Evolutionary conservation across 2,329 filamentous ascomycete species (phyloP).

Genomic region (Amphichorda felina): DNA sequence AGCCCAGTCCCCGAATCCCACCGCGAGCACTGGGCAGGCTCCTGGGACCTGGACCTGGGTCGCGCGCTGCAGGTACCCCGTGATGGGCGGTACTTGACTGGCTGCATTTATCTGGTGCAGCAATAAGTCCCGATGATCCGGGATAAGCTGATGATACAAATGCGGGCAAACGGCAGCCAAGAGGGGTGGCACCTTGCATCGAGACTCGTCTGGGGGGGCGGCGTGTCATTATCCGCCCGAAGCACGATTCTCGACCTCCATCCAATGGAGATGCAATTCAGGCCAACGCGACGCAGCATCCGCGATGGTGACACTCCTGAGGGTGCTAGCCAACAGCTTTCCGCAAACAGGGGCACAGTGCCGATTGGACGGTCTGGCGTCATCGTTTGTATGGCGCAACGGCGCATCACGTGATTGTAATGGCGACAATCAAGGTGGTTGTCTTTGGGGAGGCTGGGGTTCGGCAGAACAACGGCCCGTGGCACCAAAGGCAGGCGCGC

Average conservation of each 20-base stretch:
- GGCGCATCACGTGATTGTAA: neutral
- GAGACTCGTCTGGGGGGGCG: too few species aligned
- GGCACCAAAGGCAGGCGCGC: too few species aligned
- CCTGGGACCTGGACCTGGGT: too few species aligned
- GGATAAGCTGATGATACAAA: too few species aligned
- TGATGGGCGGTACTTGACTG: neutral
- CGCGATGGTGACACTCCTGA: neutral
- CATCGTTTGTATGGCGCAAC: neutral
- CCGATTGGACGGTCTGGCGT: slow-evolving; percentile 1
- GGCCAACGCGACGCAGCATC: too few species aligned
- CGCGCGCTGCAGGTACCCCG: neutral
- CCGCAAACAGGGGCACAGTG: neutral
- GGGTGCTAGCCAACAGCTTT: neutral
- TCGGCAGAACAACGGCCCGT: neutral
- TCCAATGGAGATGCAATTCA: too few species aligned
- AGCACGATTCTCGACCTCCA: too few species aligned
- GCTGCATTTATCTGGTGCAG: too few species aligned
- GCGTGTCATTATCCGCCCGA: too few species aligned
- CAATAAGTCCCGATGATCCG: too few species aligned
- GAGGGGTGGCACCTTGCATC: neutral
- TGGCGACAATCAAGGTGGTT: neutral
- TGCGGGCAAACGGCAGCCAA: neutral
- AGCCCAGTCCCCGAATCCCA: neutral
- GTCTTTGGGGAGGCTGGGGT: neutral
- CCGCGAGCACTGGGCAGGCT: neutral